phyloP scores from a whole-genome alignment of 2,329 filamentous ascomycete species.

The Escovopsis sp. region DNA sequence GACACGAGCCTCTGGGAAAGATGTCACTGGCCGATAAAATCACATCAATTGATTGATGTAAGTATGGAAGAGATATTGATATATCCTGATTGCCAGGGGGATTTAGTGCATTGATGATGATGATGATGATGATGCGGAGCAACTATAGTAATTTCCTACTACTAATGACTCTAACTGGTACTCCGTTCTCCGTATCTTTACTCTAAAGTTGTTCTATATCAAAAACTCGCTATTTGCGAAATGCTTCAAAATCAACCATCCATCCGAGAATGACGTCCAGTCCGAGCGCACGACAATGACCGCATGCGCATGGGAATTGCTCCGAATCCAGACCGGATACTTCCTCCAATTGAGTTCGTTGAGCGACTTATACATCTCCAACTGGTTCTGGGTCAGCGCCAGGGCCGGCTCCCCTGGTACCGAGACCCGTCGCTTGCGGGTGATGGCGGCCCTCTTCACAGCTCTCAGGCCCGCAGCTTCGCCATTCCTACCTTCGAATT shows the following conservation, averaged over 20 bases:
- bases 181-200: background rate
- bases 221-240: conserved; percentile 65
- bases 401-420: conserved; percentile 49
- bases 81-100: too few species aligned
- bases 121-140: too few species aligned
- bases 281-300: conserved; percentile 73
- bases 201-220: too few species aligned
- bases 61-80: too few species aligned
- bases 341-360: conserved; percentile 52
- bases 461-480: conserved; percentile 20
- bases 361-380: conserved; percentile 67
- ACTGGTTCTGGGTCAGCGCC: conserved; percentile 66
- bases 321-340: conserved; percentile 60
- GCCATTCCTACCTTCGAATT: conserved; percentile 32
- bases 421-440: conserved; percentile 26
- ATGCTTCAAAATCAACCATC: conserved; percentile 62
- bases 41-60: too few species aligned
- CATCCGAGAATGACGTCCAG: conserved; percentile 56
- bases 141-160: too few species aligned
- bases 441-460: conserved; percentile 27
- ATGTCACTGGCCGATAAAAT: too few species aligned
- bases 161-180: background rate
- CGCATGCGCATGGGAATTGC: conserved; percentile 69
- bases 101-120: too few species aligned
- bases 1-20: too few species aligned